Evolutionary conservation across 2,329 filamentous ascomycete genomes (phyloP).

Genomic region (Colletotrichum lentis): DNA sequence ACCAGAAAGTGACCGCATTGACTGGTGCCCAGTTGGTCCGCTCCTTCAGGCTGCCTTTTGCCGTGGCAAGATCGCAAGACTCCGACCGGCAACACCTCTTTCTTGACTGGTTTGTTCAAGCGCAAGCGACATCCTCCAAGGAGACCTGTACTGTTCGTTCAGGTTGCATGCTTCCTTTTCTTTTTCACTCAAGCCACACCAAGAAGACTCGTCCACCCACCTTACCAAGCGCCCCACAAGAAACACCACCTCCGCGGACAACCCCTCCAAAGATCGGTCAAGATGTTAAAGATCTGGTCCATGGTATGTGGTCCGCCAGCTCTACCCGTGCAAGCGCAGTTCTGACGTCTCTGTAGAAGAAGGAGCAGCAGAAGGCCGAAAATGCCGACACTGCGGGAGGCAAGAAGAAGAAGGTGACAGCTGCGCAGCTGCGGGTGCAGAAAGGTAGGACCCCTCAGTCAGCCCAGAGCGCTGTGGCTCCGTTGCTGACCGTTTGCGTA

Average conservation of each 20-base stretch:
- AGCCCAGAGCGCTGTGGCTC: constrained; percentile 12
- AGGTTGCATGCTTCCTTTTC: neutral
- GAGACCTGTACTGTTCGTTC: neutral
- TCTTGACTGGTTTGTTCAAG: neutral
- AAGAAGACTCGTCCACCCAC: neutral
- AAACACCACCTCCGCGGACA: constrained; percentile 25
- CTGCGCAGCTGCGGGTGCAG: constrained; percentile 92
- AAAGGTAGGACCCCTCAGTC: constrained; percentile 71
- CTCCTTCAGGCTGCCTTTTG: constrained; percentile 21
- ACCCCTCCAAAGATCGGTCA: constrained; percentile 49
- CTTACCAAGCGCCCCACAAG: constrained; percentile 19
- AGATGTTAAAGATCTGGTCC: constrained; percentile 99
- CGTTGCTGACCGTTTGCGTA: constrained; percentile 13
- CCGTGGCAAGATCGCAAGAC: constrained; percentile 35
- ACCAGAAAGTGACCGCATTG: constrained; percentile 36
- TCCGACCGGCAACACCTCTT: constrained; percentile 1
- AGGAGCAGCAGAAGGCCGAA: constrained; percentile 94
- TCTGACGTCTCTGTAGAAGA: constrained; percentile 69
- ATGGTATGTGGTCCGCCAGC: constrained; percentile 70
- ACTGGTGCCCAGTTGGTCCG: constrained; percentile 33
- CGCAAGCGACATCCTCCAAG: neutral
- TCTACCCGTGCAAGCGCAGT: neutral
- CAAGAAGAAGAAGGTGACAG: constrained; percentile 99
- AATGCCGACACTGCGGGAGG: constrained; percentile 77
- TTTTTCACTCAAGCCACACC: neutral